Evolutionary conservation across 345 rosid genomes (phyloP).

Genomic region (Gossypium bickii): DNA sequence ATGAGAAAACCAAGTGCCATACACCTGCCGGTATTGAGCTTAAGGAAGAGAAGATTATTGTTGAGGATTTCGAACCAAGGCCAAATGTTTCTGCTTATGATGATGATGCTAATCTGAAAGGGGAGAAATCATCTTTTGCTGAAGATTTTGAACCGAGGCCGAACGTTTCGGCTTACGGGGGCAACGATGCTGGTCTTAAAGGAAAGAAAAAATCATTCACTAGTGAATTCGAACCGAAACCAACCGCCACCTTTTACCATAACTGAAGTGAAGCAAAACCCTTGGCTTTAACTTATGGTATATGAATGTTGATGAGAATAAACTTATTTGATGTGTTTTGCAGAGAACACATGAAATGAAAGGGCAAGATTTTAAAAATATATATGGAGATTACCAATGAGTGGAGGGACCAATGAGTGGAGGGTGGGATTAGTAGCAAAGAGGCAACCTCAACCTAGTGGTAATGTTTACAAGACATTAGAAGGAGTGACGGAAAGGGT

Average conservation of each 20-base stretch:
- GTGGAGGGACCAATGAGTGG: too few species aligned
- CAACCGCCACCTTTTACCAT: background rate
- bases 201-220: background rate
- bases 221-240: background rate
- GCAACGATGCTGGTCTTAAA: background rate
- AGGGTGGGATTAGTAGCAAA: too few species aligned
- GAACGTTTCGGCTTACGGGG: background rate
- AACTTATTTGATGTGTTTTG: background rate
- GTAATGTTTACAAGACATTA: too few species aligned
- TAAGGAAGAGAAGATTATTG: background rate
- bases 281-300: background rate
- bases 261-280: background rate
- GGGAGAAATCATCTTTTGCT: too few species aligned
- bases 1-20: background rate
- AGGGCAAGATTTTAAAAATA: too few species aligned
- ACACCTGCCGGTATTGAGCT: background rate
- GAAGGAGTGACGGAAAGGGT: too few species aligned
- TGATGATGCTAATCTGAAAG: background rate
- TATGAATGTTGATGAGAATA: background rate
- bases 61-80: constrained; percentile 9
- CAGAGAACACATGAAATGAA: too few species aligned
- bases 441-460: too few species aligned
- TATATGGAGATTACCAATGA: too few species aligned
- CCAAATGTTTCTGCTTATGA: constrained; percentile 5
- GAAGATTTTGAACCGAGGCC: background rate